Percentiles rank a stretch among this genome's conserved stretches.
phyloP scores from a whole-genome alignment of 495 filamentous ascomycete genomes.

The Monascus purpureus region DNA sequence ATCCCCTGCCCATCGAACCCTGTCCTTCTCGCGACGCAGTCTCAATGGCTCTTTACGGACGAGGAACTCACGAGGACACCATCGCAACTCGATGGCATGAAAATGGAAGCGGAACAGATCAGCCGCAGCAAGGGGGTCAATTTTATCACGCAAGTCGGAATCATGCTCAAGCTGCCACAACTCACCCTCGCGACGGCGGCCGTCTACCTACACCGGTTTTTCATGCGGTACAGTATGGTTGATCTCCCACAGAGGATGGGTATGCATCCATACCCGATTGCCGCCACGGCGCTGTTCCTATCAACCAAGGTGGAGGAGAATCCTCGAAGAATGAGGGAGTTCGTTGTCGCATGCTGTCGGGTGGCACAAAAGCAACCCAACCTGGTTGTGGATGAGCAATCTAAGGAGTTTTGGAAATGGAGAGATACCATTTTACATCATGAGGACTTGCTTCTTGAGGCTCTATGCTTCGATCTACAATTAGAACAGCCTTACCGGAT shows the following conservation, averaged over 20 bases:
- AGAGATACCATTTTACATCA: conserved; percentile 79
- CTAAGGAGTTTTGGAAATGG: conserved; percentile 95
- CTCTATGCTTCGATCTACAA: conserved; percentile 85
- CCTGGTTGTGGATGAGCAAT: conserved; percentile 81
- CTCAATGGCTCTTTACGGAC: conserved; percentile 83
- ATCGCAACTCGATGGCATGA: conserved; percentile 70
- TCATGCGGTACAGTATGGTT: conserved; percentile 74
- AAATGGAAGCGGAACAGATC: conserved; percentile 57
- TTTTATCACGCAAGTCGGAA: conserved; percentile 89
- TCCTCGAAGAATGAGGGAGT: conserved; percentile 80
- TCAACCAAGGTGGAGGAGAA: conserved; percentile 96
- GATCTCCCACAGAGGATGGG: conserved; percentile 43
- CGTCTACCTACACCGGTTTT: conserved; percentile 88
- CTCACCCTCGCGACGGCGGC: conserved; percentile 83
- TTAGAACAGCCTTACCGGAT: conserved; percentile 71
- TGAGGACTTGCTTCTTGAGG: conserved; percentile 85
- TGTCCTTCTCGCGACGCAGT: conserved; percentile 38
- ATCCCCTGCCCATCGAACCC: conserved; percentile 34
- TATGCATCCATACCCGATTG: conserved; percentile 80
- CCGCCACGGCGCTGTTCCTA: conserved; percentile 78
- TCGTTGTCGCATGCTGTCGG: conserved; percentile 82
- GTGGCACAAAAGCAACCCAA: conserved; percentile 88
- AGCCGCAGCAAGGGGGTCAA: conserved; percentile 81
- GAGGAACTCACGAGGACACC: conserved; percentile 72
- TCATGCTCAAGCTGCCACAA: conserved; percentile 84